Evolutionary conservation across 106 monocot species (phyloP).

Genomic region (Platanthera zijinensis): DNA sequence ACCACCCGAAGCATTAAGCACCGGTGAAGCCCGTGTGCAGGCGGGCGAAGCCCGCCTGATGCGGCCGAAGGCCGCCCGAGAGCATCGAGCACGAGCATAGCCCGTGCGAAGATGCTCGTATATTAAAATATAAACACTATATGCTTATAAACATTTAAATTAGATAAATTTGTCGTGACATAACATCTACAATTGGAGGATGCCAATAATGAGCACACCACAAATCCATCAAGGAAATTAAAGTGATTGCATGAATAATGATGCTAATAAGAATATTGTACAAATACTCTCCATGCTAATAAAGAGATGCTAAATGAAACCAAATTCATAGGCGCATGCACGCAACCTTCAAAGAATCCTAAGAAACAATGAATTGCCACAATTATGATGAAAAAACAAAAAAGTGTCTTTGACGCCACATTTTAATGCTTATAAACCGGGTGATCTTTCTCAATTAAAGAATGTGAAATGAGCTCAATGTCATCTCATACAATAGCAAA

Average conservation of each 20-base stretch:
- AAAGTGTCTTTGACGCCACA: background rate
- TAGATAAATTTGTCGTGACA: too few relatives aligned
- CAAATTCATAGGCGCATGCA: background rate
- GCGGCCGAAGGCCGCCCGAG: too few relatives aligned
- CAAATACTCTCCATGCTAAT: background rate
- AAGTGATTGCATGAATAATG: background rate
- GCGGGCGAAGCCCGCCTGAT: too few relatives aligned
- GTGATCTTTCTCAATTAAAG: background rate
- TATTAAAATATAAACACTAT: too few relatives aligned
- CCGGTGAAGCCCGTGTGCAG: too few relatives aligned
- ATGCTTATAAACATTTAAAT: too few relatives aligned
- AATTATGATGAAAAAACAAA: background rate
- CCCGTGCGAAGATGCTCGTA: too few relatives aligned
- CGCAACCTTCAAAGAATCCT: background rate
- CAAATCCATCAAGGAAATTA: background rate
- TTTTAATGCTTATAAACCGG: background rate
- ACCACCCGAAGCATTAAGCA: too few relatives aligned
- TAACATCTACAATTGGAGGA: background rate
- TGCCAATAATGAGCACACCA: background rate
- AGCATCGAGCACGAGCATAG: too few relatives aligned
- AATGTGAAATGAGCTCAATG: background rate
- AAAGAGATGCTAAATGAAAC: background rate
- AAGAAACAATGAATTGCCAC: background rate
- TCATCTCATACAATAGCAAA: background rate
- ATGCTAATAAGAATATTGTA: background rate